Evolutionary conservation across 768 basidiomycete genomes (phyloP).

Genomic region (Amanita fuliginea): DNA sequence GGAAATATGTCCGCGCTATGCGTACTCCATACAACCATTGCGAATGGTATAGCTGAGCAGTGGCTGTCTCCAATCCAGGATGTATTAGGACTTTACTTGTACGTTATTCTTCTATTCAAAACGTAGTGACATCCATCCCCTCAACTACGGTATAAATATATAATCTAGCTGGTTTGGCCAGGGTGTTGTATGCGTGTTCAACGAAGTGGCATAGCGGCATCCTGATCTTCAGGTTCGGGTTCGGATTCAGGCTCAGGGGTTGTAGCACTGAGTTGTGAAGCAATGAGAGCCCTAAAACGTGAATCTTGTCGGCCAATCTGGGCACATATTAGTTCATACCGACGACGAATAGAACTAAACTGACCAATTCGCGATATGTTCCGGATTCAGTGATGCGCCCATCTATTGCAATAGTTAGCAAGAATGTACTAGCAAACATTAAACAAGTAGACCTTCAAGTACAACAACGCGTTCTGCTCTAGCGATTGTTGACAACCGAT

Average conservation of each 20-base stretch:
- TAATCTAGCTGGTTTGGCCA: not conserved
- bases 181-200: not conserved
- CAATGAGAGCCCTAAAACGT: slow-evolving; percentile 81
- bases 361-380: slow-evolving; percentile 65
- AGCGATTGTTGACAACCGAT: slow-evolving; percentile 83
- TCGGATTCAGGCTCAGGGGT: slow-evolving; percentile 14
- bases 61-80: too few relatives aligned
- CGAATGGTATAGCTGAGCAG: too few relatives aligned
- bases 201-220: not conserved
- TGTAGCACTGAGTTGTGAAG: slow-evolving; percentile 66
- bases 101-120: not conserved
- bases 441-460: slow-evolving; percentile 50
- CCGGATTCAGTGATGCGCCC: slow-evolving; percentile 78
- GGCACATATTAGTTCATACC: not conserved
- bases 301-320: slow-evolving; percentile 62
- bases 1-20: too few relatives aligned
- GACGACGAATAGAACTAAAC: slow-evolving; percentile 12
- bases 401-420: slow-evolving; percentile 23
- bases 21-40: too few relatives aligned
- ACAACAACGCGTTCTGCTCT: slow-evolving; percentile 86
- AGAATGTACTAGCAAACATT: not conserved
- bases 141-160: not conserved
- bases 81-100: too few relatives aligned
- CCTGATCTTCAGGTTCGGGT: slow-evolving; percentile 4
- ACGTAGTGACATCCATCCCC: too few relatives aligned